Percentiles rank a stretch among this genome's conserved stretches.
Evolutionary conservation across 441 rosid genomes (phyloP).

Genomic region (Populus hybrid): DNA sequence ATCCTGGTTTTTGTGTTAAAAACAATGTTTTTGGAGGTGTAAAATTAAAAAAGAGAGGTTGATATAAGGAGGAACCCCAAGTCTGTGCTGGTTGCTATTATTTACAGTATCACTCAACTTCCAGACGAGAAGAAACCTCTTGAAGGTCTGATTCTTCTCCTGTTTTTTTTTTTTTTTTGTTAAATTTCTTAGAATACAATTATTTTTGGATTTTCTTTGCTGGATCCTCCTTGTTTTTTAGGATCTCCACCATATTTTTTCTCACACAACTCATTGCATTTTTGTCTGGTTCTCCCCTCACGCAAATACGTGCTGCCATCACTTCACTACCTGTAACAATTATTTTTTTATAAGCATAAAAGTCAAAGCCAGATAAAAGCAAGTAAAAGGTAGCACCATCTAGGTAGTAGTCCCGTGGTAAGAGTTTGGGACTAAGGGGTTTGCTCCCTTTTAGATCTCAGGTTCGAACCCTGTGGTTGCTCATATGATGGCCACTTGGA

Average conservation of each 20-base stretch:
- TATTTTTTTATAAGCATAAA: not conserved
- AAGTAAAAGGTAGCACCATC: not conserved
- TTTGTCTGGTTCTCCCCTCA: not conserved
- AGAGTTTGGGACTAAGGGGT: too few species aligned
- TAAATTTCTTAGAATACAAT: too few species aligned
- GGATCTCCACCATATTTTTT: not conserved
- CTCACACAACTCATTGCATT: not conserved
- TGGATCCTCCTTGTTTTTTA: not conserved
- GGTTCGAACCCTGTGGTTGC: too few species aligned
- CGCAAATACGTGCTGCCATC: not conserved
- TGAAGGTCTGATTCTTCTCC: not conserved
- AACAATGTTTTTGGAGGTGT: too few species aligned
- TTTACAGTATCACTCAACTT: not conserved
- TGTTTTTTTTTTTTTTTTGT: too few species aligned
- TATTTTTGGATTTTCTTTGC: too few species aligned
- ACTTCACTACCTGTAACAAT: not conserved
- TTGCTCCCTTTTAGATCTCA: too few species aligned
- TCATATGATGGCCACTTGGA: too few species aligned
- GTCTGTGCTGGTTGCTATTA: not conserved
- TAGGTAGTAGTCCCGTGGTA: too few species aligned
- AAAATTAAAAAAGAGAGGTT: too few species aligned
- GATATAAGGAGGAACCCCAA: not conserved
- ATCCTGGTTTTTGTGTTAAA: too few species aligned
- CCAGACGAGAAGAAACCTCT: not conserved
- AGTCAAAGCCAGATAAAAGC: not conserved